Evolutionary conservation across 148 eudicot genomes (phyloP), one percentile per base, ranked within the genome.

Genomic region (Spergularia marina): DNA sequence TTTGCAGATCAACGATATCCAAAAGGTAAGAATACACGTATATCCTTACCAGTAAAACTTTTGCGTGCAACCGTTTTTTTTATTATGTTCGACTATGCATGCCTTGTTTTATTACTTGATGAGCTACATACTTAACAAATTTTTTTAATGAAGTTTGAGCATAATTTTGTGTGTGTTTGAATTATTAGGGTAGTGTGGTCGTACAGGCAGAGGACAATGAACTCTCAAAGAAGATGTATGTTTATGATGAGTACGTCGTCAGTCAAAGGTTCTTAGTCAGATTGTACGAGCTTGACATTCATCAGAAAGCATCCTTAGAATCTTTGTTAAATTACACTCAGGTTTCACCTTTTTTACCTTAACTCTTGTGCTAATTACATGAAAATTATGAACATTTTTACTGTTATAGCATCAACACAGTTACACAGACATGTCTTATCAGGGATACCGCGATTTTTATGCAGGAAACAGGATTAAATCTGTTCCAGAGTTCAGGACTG

Each of bases 381-480:
- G 72, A 68, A 51, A 41, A 18, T 21, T 49, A 20, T 68, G 1
- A 44, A 44, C 49, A 9, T 44, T 44, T 44, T 0, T 5, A 44
- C 49, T 44, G 49, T 44, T 44, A 4, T 44, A 30, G 36, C 36
- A 30, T 44, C 49, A 6, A 44, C 49, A 6, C 49, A 44, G 49
- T n/a, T 4, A 5, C 4, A 8, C 49, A 44, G 49, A 6, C 49
- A 44, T 30, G 36, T 30, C 36, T 2, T 44, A 44, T 6, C 49
- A 44, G 36, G 0, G 36, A 4, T 44, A 44, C 9, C 49, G 49
- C 7, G 49, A 44, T 44, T 44, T 44, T 44, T 6, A 30, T 84
- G 87, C 87, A 93, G 98, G 98, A 93, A 80, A 89, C 96, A 17
- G 89, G 93, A 47, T 79, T 93, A 73, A 93, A 93, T 73, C 90